Percentiles rank a stretch among this genome's conserved stretches.
Conservation (phyloP, 2,329 filamentous ascomycete species). For the Fonsecaea monophora region DNA sequence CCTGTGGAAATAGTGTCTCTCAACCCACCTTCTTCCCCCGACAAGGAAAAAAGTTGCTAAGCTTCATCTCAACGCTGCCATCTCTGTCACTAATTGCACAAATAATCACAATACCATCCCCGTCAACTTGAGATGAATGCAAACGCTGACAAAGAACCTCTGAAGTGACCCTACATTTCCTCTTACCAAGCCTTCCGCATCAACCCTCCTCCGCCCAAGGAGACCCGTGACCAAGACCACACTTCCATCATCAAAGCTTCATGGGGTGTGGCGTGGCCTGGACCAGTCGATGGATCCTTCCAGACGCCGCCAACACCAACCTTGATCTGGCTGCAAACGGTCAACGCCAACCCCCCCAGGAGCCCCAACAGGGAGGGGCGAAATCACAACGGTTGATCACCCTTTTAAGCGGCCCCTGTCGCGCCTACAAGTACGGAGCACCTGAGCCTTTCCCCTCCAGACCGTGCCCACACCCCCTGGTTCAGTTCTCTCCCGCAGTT, state of each 20-base stretch:
- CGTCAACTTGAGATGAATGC: no score
- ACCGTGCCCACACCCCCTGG: background rate
- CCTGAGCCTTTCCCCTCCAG: background rate
- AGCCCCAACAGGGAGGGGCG: background rate
- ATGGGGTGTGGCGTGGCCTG: slow-evolving; percentile 13
- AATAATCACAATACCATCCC: no score
- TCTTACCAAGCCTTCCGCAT: background rate
- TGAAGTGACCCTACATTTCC: background rate
- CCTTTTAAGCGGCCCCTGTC: slow-evolving; percentile 18
- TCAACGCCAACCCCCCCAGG: background rate
- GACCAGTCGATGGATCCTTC: slow-evolving; percentile 23
- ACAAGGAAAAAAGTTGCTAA: no score
- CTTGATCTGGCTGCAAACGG: background rate
- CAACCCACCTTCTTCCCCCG: no score
- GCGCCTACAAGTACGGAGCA: background rate
- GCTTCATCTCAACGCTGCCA: no score
- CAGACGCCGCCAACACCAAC: slow-evolving; percentile 16
- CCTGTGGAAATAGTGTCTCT: no score
- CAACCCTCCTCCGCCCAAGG: background rate
- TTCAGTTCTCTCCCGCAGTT: background rate
- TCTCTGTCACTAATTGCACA: no score
- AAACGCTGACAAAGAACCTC: no score
- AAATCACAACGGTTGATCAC: slow-evolving; percentile 22
- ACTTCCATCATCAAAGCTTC: slow-evolving; percentile 5
- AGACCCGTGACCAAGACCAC: background rate